These are phyloP conservation scores for Alloteropsis semialata DNA, from an alignment of 176 grass and related monocot genomes.

Conservation along the genomic window DNA sequence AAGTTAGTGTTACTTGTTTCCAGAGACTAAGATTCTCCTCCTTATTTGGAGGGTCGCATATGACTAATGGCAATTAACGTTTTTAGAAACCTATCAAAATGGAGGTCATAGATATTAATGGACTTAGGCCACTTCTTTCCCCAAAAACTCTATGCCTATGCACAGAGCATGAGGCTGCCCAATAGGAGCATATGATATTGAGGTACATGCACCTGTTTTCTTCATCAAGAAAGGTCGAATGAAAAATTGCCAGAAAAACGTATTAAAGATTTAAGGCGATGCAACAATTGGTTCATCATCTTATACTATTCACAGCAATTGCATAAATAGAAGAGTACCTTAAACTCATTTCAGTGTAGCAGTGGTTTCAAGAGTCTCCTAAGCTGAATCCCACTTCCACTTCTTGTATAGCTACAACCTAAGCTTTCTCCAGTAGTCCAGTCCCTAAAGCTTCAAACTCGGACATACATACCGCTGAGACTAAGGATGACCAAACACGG, in stretches of 20 bases:
- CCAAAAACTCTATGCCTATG: not conserved
- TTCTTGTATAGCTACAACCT: not conserved
- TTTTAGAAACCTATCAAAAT: not conserved
- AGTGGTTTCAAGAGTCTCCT: not conserved
- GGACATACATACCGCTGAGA: conserved; percentile 33
- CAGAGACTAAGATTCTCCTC: not conserved
- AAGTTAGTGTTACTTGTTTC: too few relatives aligned
- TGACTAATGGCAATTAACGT: not conserved
- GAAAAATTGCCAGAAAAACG: not conserved
- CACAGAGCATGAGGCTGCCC: not conserved
- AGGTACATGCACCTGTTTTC: not conserved
- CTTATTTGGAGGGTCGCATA: not conserved
- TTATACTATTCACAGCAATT: not conserved
- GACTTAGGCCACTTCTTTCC: not conserved
- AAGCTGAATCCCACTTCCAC: not conserved
- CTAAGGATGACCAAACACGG: conserved; percentile 54
- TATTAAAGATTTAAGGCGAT: not conserved
- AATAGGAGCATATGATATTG: not conserved
- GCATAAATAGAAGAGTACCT: not conserved
- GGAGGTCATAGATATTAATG: not conserved
- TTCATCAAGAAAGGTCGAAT: not conserved
- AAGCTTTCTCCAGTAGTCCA: not conserved
- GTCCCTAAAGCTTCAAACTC: conserved; percentile 12
- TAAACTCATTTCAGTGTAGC: not conserved
- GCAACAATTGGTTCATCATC: not conserved